These are phyloP conservation scores for Hyparrhenia diplandra DNA, from an alignment of 176 grass and related monocot species.

Conservation along the genomic window DNA sequence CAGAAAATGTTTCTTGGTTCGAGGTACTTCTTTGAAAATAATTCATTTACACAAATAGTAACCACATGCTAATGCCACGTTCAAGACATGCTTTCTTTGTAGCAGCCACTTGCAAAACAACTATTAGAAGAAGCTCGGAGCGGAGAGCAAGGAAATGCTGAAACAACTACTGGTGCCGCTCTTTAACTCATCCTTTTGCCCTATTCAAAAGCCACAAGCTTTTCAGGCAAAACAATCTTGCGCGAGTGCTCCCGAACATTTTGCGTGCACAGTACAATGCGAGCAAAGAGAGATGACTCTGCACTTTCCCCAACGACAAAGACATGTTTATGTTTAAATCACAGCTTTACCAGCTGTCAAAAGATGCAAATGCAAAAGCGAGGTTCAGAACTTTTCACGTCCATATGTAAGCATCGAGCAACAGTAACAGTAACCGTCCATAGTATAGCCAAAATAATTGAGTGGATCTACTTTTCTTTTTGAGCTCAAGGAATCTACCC, in stretches of 20 bases:
- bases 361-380: not conserved
- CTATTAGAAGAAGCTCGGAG: not conserved
- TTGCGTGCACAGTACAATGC: not conserved
- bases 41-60: not conserved
- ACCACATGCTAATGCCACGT: not conserved
- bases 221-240: slow-evolving; percentile 18
- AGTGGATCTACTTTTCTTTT: not conserved
- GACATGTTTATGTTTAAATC: too few species aligned
- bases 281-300: not conserved
- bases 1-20: not conserved
- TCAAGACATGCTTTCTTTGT: not conserved
- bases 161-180: not conserved
- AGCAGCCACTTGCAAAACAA: not conserved
- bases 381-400: not conserved
- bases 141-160: not conserved
- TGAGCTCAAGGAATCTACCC: not conserved
- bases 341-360: not conserved
- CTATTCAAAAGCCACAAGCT: not conserved
- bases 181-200: not conserved
- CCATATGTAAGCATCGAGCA: not conserved
- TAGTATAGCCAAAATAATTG: not conserved
- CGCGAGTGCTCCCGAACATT: not conserved
- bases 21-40: not conserved
- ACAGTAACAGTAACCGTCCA: not conserved
- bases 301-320: too few species aligned